phyloP scores from a whole-genome alignment of 192 early-diverging fungal species.

The Geosiphon pyriformis region DNA sequence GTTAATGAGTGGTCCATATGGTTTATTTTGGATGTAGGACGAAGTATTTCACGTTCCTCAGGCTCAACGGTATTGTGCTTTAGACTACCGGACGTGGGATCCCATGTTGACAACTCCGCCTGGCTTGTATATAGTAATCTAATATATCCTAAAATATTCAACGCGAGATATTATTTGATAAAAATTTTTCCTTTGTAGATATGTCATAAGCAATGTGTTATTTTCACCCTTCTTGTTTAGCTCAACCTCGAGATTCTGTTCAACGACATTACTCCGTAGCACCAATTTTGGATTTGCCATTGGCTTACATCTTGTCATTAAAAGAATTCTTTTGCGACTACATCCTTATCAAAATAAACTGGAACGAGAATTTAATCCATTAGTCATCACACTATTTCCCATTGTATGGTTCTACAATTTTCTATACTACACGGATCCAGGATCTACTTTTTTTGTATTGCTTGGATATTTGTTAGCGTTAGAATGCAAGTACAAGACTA shows the following conservation, averaged over 20 bases:
- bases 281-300: slow-evolving; percentile 66
- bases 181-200: neutral
- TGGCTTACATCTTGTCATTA: slow-evolving; percentile 43
- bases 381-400: slow-evolving; percentile 66
- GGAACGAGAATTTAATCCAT: slow-evolving; percentile 26
- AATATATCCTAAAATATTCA: slow-evolving; percentile 1
- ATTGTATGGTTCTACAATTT: slow-evolving; percentile 79
- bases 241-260: slow-evolving; percentile 30
- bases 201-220: slow-evolving; percentile 16
- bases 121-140: slow-evolving; percentile 66
- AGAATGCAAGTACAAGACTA: slow-evolving; percentile 36
- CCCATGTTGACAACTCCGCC: slow-evolving; percentile 98
- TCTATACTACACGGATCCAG: slow-evolving; percentile 91
- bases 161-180: neutral
- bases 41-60: slow-evolving; percentile 93
- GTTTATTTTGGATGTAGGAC: slow-evolving; percentile 71
- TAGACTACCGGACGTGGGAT: slow-evolving; percentile 71
- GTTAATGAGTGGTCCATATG: neutral
- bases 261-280: slow-evolving; percentile 43
- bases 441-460: slow-evolving; percentile 76
- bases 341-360: slow-evolving; percentile 29
- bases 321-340: slow-evolving; percentile 33
- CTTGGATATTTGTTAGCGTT: slow-evolving; percentile 55
- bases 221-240: neutral
- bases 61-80: slow-evolving; percentile 77